phyloP scores from a whole-genome alignment of 805 yeast species.

The Yamadazyma paraphyllophila region DNA sequence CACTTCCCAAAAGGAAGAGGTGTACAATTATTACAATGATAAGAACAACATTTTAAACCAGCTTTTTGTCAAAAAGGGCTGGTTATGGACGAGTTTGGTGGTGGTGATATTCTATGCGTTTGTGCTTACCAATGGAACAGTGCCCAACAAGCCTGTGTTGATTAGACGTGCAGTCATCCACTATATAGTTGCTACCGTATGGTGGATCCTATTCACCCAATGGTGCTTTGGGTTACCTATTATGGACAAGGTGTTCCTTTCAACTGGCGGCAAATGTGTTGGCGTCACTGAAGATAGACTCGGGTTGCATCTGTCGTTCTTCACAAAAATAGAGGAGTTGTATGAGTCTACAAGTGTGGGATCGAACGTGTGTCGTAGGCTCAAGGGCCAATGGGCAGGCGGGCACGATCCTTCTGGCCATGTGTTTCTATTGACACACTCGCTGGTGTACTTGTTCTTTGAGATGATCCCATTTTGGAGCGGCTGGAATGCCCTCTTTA shows the following conservation, averaged over 20 bases:
- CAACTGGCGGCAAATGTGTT: conserved; percentile 81
- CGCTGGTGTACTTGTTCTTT: conserved; percentile 61
- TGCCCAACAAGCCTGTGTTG: conserved; percentile 6
- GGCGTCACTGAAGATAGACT: conserved; percentile 18
- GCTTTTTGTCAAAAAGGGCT: conserved; percentile 81
- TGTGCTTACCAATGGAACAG: conserved; percentile 7
- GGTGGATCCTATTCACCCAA: conserved; percentile 89
- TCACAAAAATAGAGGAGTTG: conserved; percentile 9
- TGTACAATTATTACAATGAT: conserved; percentile 50
- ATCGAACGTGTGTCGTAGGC: conserved; percentile 33
- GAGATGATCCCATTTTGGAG: conserved; percentile 50
- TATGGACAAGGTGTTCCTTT: conserved; percentile 80
- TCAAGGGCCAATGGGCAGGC: conserved; percentile 68
- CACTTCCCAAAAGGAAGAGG: conserved; percentile 44
- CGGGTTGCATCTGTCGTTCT: conserved; percentile 11
- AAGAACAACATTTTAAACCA: conserved; percentile 72
- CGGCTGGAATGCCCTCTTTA: conserved; percentile 19
- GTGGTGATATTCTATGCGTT: conserved; percentile 26
- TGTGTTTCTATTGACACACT: conserved; percentile 70
- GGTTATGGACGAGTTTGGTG: conserved; percentile 76
- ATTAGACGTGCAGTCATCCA: conserved; percentile 30
- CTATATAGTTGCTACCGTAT: conserved; percentile 56
- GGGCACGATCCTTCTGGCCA: conserved; percentile 99
- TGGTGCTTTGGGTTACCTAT: conserved; percentile 83
- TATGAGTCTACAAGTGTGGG: conserved; percentile 19